Evolutionary conservation across 1,284 basidiomycete species (phyloP).

Genomic region (Mixia osmundae): DNA sequence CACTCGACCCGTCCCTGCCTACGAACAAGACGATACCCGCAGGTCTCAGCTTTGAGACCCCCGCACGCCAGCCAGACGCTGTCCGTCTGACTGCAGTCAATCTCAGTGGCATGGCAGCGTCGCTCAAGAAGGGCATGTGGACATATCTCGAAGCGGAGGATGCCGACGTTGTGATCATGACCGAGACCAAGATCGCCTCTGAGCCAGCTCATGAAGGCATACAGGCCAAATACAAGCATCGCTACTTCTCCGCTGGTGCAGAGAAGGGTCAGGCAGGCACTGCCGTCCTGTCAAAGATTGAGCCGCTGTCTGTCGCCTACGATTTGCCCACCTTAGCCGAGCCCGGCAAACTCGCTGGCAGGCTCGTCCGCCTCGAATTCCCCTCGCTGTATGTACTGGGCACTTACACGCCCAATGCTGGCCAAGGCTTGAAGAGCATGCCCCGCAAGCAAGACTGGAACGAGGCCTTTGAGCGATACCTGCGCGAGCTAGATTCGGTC

Average conservation of each 20-base stretch:
- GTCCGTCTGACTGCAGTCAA: conserved; percentile 14
- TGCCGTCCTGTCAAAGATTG: conserved; percentile 51
- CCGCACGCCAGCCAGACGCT: conserved; percentile 5
- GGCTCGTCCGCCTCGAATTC: conserved; percentile 61
- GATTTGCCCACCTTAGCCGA: conserved; percentile 34
- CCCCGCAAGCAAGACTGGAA: conserved; percentile 54
- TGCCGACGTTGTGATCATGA: conserved; percentile 51
- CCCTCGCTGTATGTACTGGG: conserved; percentile 43
- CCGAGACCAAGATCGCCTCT: conserved; percentile 45
- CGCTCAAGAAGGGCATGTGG: conserved; percentile 40
- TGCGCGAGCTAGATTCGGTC: conserved; percentile 42
- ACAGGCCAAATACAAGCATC: conserved; percentile 23
- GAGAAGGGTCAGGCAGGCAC: conserved; percentile 56
- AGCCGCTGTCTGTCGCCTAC: conserved; percentile 41
- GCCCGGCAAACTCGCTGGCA: conserved; percentile 33
- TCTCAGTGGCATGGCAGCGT: conserved; percentile 10
- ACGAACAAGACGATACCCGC: conserved; percentile 15
- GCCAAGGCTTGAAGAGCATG: conserved; percentile 44
- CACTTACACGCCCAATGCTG: conserved; percentile 68
- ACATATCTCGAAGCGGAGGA: conserved; percentile 57
- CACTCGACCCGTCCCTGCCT: conserved; percentile 14
- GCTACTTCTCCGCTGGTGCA: conserved; percentile 42
- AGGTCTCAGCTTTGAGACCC: conserved; percentile 8
- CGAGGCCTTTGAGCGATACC: conserved; percentile 42
- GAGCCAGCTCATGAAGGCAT: conserved; percentile 10